These are phyloP conservation scores for Monotropa hypopitys DNA, from an alignment of 179 eudicot genomes.

Conservation along the genomic window DNA sequence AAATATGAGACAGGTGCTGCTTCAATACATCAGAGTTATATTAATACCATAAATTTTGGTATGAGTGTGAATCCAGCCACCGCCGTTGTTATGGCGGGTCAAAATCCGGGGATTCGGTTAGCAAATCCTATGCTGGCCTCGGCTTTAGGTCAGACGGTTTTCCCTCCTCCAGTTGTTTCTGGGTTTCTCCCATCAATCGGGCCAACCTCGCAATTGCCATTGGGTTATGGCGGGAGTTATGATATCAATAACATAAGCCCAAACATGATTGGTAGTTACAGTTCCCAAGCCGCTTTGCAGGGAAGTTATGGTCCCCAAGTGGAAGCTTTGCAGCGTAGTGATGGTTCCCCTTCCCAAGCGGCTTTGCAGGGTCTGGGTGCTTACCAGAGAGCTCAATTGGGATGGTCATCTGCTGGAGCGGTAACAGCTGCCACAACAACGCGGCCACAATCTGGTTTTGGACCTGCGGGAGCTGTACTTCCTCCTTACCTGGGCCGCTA, in stretches of 20 bases:
- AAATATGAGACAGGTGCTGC: slow-evolving; percentile 11
- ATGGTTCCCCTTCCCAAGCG: slow-evolving; percentile 19
- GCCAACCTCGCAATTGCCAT: neutral
- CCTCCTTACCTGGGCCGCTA: slow-evolving; percentile 27
- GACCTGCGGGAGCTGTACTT: slow-evolving; percentile 10
- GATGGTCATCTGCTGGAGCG: slow-evolving; percentile 22
- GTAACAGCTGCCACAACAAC: slow-evolving; percentile 10
- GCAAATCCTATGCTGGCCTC: slow-evolving; percentile 20
- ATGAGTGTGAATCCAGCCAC: slow-evolving; percentile 22
- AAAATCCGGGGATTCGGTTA: slow-evolving; percentile 24
- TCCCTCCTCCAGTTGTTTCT: neutral
- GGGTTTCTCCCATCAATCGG: slow-evolving; percentile 15
- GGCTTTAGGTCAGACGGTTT: slow-evolving; percentile 5
- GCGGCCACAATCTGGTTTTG: slow-evolving; percentile 21
- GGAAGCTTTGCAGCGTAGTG: slow-evolving; percentile 6
- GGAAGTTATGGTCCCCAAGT: slow-evolving; percentile 28
- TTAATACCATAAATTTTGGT: slow-evolving; percentile 11
- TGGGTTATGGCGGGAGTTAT: slow-evolving; percentile 20
- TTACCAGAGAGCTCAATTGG: slow-evolving; percentile 26
- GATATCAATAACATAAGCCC: slow-evolving; percentile 25
- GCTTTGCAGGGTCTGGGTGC: slow-evolving; percentile 30
- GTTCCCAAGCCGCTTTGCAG: slow-evolving; percentile 27
- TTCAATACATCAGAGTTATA: slow-evolving; percentile 4
- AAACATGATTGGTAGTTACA: slow-evolving; percentile 22
- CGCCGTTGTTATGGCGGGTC: slow-evolving; percentile 25